A percentile compares a stretch with the other conserved stretches of the same genome.
These are phyloP conservation scores for Apophysomyces ossiformis DNA, from an alignment of 371 early-diverging fungal genomes.

Conservation along the genomic window DNA sequence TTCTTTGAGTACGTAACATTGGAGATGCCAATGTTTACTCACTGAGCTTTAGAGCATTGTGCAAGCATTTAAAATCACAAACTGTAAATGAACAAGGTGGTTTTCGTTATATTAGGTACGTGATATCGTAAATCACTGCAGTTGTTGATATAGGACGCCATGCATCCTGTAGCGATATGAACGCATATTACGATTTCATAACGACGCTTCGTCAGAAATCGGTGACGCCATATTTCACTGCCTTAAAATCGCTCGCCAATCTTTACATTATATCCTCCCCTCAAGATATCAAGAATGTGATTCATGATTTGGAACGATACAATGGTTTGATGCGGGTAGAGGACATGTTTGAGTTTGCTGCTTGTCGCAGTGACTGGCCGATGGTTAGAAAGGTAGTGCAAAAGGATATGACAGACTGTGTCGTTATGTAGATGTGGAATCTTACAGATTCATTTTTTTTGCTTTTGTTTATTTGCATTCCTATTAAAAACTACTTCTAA, in stretches of 20 bases:
- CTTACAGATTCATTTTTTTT: background rate
- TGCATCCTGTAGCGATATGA: slow-evolving; percentile 74
- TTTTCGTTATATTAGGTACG: slow-evolving; percentile 75
- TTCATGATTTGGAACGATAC: slow-evolving; percentile 86
- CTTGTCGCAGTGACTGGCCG: slow-evolving; percentile 87
- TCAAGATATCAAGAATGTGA: slow-evolving; percentile 78
- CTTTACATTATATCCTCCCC: slow-evolving; percentile 87
- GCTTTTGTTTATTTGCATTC: slow-evolving; percentile 12
- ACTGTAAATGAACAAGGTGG: slow-evolving; percentile 83
- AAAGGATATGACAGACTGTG: slow-evolving; percentile 69
- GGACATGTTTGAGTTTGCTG: slow-evolving; percentile 92
- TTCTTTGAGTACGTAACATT: slow-evolving; percentile 74
- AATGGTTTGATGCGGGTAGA: slow-evolving; percentile 85
- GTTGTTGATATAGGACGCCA: background rate
- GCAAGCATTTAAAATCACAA: slow-evolving; percentile 81
- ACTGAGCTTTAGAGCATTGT: slow-evolving; percentile 52
- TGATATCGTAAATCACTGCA: background rate
- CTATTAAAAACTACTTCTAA: slow-evolving; percentile 3
- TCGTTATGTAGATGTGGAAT: slow-evolving; percentile 53
- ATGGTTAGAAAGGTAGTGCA: slow-evolving; percentile 86
- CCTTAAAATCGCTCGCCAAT: slow-evolving; percentile 91
- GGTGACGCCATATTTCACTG: slow-evolving; percentile 79
- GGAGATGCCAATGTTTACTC: background rate
- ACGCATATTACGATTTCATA: slow-evolving; percentile 74
- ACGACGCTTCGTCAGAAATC: slow-evolving; percentile 68